Percentiles rank a stretch among this genome's conserved stretches.
These are phyloP conservation scores for Coemansia sp. DNA, from an alignment of 192 early-diverging fungal species.

Conservation along the genomic window DNA sequence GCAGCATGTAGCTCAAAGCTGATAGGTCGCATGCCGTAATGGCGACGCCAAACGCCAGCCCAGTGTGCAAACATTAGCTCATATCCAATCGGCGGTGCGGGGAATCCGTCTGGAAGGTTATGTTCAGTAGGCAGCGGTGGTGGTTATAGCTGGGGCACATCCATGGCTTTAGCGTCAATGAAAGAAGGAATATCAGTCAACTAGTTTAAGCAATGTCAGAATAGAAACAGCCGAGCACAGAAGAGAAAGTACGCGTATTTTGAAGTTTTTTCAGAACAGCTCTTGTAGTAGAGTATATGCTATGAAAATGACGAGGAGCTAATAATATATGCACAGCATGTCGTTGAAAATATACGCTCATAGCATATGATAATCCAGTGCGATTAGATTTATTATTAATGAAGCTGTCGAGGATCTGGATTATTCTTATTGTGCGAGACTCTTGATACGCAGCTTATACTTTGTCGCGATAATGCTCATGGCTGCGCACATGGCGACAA, in stretches of 20 bases:
- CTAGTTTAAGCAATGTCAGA: background rate
- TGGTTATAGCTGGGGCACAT: background rate
- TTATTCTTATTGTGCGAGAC: background rate
- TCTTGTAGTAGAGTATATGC: no score
- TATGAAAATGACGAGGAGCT: no score
- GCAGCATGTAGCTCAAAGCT: background rate
- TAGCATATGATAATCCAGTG: no score
- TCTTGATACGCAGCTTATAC: constrained; percentile 28
- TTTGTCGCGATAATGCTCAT: constrained; percentile 54
- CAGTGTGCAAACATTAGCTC: background rate
- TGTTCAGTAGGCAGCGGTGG: background rate
- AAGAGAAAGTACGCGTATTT: background rate
- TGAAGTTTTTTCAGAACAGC: background rate
- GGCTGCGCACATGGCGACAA: constrained; percentile 52
- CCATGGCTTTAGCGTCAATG: background rate
- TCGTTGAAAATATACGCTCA: no score
- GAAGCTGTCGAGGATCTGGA: background rate
- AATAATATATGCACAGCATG: no score
- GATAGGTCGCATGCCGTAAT: background rate
- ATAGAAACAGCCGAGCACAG: background rate
- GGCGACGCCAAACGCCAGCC: background rate
- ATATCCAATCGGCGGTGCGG: background rate
- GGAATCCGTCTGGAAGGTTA: background rate
- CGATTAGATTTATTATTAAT: no score
- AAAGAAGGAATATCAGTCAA: background rate